Conservation (phyloP, 2,329 filamentous ascomycete species). For the Diplodia intermedia region DNA sequence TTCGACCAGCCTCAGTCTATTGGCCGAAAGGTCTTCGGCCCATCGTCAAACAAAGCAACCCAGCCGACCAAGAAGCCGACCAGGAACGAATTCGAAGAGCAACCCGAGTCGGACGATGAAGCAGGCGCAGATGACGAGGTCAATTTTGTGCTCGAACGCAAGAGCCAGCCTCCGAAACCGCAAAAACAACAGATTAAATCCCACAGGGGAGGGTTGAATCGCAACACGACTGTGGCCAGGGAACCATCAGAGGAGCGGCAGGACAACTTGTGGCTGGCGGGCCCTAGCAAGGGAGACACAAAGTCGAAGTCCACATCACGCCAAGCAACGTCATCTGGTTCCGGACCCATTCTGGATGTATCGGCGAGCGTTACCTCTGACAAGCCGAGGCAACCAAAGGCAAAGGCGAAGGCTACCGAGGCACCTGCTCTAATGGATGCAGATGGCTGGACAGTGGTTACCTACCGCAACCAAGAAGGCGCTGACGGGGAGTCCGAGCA, state of each 20-base stretch:
- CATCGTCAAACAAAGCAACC: constrained; percentile 45
- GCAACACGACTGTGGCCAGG: constrained; percentile 3
- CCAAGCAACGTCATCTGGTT: constrained; percentile 34
- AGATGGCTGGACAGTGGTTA: constrained; percentile 54
- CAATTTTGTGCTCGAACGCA: constrained; percentile 21
- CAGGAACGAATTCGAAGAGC: constrained; percentile 67
- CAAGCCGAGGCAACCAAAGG: constrained; percentile 36
- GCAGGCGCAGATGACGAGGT: constrained; percentile 38
- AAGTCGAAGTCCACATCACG: constrained; percentile 35
- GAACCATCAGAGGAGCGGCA: constrained; percentile 33
- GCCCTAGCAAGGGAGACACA: constrained; percentile 37
- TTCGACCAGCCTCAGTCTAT: constrained; percentile 57
- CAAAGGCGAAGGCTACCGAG: constrained; percentile 43
- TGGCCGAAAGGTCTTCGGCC: constrained; percentile 75
- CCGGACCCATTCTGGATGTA: constrained; percentile 11
- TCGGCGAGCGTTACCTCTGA: constrained; percentile 13
- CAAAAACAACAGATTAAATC: constrained; percentile 30
- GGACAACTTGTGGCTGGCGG: constrained; percentile 48
- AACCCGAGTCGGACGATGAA: constrained; percentile 57
- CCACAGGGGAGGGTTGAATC: not conserved
- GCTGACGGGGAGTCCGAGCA: constrained; percentile 48
- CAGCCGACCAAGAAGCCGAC: constrained; percentile 38
- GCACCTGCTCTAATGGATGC: constrained; percentile 46
- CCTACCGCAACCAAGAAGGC: constrained; percentile 45
- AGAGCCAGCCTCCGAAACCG: constrained; percentile 3